Evolutionary conservation across 139 green algal genomes (phyloP).

Genomic region (Chlamydomonas asymmetrica): DNA sequence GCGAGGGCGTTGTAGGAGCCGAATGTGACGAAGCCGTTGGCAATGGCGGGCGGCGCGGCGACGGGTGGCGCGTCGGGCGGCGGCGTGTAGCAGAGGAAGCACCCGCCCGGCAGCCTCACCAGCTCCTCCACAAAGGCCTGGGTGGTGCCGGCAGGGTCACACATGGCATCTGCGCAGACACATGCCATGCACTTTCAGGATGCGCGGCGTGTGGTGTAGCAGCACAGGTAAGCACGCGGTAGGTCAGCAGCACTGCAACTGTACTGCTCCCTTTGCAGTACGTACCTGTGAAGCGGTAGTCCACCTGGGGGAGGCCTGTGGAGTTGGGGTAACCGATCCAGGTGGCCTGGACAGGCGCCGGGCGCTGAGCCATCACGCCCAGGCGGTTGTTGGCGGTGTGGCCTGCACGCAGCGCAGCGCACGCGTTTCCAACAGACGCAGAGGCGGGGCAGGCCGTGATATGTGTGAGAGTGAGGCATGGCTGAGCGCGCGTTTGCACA

Average conservation of each 20-base stretch:
- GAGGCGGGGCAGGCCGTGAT: too few species aligned
- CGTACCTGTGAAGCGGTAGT: slow-evolving; percentile 89
- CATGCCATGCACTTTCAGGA: too few species aligned
- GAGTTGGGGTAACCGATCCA: slow-evolving; percentile 99
- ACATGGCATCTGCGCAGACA: slow-evolving; percentile 74
- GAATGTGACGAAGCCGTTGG: slow-evolving; percentile 93
- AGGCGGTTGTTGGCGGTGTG: slow-evolving; percentile 97
- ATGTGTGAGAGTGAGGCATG: too few species aligned
- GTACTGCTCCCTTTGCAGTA: slow-evolving; percentile 49
- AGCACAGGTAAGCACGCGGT: too few species aligned
- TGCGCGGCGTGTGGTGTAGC: too few species aligned
- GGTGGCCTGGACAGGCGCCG: slow-evolving; percentile 89
- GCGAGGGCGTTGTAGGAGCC: slow-evolving; percentile 97
- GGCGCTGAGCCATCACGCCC: slow-evolving; percentile 76
- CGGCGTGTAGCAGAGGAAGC: slow-evolving; percentile 98
- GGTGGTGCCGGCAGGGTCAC: slow-evolving; percentile 73
- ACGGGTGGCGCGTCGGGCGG: slow-evolving; percentile 76
- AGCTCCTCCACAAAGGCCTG: slow-evolving; percentile 79
- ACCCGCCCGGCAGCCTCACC: slow-evolving; percentile 78
- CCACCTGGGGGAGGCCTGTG: slow-evolving; percentile 82
- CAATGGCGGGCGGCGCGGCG: slow-evolving; percentile 62
- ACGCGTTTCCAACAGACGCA: too few species aligned
- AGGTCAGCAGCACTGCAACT: too few species aligned
- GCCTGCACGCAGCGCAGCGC: too few species aligned
- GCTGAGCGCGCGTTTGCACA: too few species aligned